Base-by-base conservation (phyloP, 108 stramenopile species). In the Pseudonitzschia multistriata region DNA sequence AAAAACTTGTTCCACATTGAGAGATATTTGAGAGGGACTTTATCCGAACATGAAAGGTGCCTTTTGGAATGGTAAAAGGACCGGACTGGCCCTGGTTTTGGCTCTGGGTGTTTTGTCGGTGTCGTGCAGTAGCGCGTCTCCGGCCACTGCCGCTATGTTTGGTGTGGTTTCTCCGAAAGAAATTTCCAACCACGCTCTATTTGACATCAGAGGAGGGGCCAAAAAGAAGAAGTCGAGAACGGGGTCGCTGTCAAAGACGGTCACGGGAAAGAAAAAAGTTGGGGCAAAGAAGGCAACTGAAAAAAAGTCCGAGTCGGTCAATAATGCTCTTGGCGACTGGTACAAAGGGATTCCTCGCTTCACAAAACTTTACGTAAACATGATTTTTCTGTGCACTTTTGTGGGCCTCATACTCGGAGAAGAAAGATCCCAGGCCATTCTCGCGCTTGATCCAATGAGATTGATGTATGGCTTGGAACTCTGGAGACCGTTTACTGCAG, bases 401-500 rank as follows among this genome's bases (percentile, higher is more conserved):
- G 53, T 96, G 48, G 90, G 90, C 10, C 28, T 90, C 11, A 40
- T 90, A 0, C 80, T 93, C 0, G 95, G 95, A 59, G 95, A 96
- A 39, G 95, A 96, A 73, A 62, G 85, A 35, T 52, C 91, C 0
- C 91, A 93, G 73, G 85, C 86, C 11, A 62, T 96, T 37, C 63
- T 96, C 36, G 87, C 90, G 53, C 74, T 92, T 5, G 91, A 92
- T 70, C 91, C 91, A 3, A 83, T 90, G 67, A 86, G 90, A 14
- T 76, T 80, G 28, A 67, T 89, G 39, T 88, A 86, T 72, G 91
- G 91, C 15, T 59, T 92, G 30, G 86, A 96, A 68, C 67, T 89
- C 11, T 96, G 94, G 94, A 80, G 94, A 37, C 85, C 85, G 13
- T 69, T 96, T 52, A 91, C 94, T 14, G 91, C 94, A 22, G 91